phyloP scores from a whole-genome alignment of 1,284 basidiomycete genomes.

The Malassezia sympodialis region DNA sequence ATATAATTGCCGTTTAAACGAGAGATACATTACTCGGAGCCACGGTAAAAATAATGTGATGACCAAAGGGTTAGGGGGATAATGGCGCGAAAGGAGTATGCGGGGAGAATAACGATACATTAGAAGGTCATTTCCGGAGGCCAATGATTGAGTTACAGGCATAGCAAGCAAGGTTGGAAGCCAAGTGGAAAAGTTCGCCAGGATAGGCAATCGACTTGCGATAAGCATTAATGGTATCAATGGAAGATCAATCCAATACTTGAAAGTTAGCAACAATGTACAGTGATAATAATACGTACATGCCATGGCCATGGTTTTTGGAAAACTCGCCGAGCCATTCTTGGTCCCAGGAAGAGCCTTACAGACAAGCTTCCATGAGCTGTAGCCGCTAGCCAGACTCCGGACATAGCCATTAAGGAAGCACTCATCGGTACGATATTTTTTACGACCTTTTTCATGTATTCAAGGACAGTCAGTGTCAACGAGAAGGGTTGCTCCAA shows the following conservation, averaged over 20 bases:
- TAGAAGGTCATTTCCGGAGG: slow-evolving; percentile 12
- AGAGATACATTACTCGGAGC: slow-evolving; percentile 32
- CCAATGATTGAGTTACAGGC: slow-evolving; percentile 21
- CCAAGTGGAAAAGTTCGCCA: slow-evolving; percentile 36
- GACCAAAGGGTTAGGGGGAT: slow-evolving; percentile 30
- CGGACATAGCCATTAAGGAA: background rate
- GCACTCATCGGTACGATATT: slow-evolving; percentile 7
- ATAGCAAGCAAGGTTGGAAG: slow-evolving; percentile 31
- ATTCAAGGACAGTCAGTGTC: background rate
- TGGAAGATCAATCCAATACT: slow-evolving; percentile 42
- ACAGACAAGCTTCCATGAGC: slow-evolving; percentile 16
- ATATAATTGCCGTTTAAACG: slow-evolving; percentile 28
- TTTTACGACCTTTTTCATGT: background rate
- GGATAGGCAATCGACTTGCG: slow-evolving; percentile 26
- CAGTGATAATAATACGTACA: background rate
- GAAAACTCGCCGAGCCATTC: slow-evolving; percentile 5
- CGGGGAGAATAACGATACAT: slow-evolving; percentile 17
- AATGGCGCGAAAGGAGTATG: slow-evolving; percentile 14
- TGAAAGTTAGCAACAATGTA: slow-evolving; percentile 9
- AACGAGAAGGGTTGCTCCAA: slow-evolving; percentile 7
- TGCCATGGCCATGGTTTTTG: slow-evolving; percentile 14
- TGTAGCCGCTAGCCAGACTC: slow-evolving; percentile 12
- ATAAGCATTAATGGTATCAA: slow-evolving; percentile 41
- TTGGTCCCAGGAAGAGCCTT: slow-evolving; percentile 9
- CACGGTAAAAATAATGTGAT: slow-evolving; percentile 34